Percentiles rank a stretch among this genome's conserved stretches.
phyloP scores from a whole-genome alignment of 2,329 filamentous ascomycete species.

The Ustilaginoidea virens region DNA sequence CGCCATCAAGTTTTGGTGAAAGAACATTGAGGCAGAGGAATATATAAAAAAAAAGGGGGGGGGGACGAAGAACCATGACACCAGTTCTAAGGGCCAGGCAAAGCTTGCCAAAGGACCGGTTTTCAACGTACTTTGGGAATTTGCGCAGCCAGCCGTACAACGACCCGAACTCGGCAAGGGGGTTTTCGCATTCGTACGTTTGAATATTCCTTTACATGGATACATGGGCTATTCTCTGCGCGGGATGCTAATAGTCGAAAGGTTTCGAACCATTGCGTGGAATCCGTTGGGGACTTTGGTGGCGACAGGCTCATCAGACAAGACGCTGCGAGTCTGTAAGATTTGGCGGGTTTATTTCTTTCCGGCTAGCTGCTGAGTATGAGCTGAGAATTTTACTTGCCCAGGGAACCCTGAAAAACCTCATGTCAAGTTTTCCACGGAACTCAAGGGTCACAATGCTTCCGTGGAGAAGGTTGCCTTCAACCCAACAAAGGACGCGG shows the following conservation, averaged over 20 bases:
- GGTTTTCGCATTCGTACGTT: constrained; percentile 40
- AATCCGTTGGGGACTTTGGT: constrained; percentile 72
- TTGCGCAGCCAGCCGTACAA: constrained; percentile 59
- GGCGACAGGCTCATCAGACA: constrained; percentile 62
- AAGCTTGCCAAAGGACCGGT: constrained; percentile 52
- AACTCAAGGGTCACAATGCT: constrained; percentile 52
- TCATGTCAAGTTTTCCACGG: constrained; percentile 58
- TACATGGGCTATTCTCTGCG: not conserved
- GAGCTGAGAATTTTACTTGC: too few species aligned
- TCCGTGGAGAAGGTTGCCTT: constrained; percentile 63
- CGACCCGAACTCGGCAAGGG: constrained; percentile 40
- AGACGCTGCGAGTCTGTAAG: constrained; percentile 55
- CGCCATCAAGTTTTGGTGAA: too few species aligned
- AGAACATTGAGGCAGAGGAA: too few species aligned
- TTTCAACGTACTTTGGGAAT: constrained; percentile 48
- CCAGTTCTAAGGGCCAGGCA: constrained; percentile 30
- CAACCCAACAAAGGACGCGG: constrained; percentile 61
- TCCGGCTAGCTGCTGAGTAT: too few species aligned
- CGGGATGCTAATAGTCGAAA: constrained; percentile 14
- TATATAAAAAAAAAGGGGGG: too few species aligned
- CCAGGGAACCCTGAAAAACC: constrained; percentile 64
- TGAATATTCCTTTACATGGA: constrained; percentile 6
- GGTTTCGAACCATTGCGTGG: constrained; percentile 73
- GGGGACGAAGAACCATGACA: too few species aligned
- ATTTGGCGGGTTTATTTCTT: too few species aligned